Evolutionary conservation across 129 eudicot genomes (phyloP), one percentile per base, ranked within the genome.

Genomic region (Oenanthe sinensis): DNA sequence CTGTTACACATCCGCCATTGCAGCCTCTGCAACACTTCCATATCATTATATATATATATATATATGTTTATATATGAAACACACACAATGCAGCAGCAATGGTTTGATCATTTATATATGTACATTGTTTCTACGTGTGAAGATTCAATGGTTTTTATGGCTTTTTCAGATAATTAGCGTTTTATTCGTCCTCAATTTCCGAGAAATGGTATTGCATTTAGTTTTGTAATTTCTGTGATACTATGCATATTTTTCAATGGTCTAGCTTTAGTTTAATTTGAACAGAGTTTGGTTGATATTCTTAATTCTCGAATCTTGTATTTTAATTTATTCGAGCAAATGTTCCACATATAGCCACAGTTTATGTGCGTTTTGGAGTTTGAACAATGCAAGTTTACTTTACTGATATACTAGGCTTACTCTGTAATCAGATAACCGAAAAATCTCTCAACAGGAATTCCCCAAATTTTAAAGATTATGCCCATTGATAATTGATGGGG

Each of bases 21-120:
- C 33, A 42, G 33, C 76, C 76, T 72, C 76, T 72, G 76, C 37
- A n/a, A 72, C 76, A 52, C 14, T 72, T 71, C 74, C 19, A 33
- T 20, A 33, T 68, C n/a, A 15, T 46, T 20, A 8, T 42, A 13
- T 8, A 11, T 30, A 43, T 22, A 8, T 3, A 11, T 28, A 43
- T 43, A 11, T 73, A 40, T 47, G 47, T 43, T 12, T 43, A 17
- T 3, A 33, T 44, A 33, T 44, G 39, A 14, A 24, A 74, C 37
- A n/a, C 28, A 45, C 12, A 5, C 55, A 44, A n/a, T 46, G 40
- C 77, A 46, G 58, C 77, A 24, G 40, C 58, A 45, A 13, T 19
- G 17, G 17, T 74, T 45, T 46, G 26, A 4, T 45, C 58, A 5
- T 74, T 74, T 44, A 4, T 1, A 45, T 20, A 74, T 40, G 9